A percentile compares a stretch with the other conserved stretches of the same genome.
These are phyloP conservation scores for Monilinia vaccinii-corymbosi DNA, from an alignment of 2,329 filamentous ascomycete species.

Conservation along the genomic window DNA sequence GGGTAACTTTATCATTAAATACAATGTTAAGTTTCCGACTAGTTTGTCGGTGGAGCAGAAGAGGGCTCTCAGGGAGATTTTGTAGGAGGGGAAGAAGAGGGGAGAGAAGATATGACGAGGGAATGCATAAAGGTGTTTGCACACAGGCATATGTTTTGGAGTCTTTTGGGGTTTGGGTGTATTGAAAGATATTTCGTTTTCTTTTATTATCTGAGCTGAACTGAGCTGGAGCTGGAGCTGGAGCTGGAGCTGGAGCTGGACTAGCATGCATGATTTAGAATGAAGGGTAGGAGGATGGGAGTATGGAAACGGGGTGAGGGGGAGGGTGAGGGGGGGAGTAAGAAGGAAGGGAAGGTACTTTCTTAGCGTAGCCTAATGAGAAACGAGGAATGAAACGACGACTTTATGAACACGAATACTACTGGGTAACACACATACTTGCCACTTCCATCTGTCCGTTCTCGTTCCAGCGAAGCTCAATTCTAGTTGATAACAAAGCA, in stretches of 20 bases:
- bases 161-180: neutral
- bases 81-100: conserved; percentile 36
- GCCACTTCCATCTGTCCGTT: neutral
- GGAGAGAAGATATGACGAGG: neutral
- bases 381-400: neutral
- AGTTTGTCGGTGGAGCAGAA: conserved; percentile 72
- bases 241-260: neutral
- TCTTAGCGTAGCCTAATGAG: neutral
- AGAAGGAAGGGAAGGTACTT: neutral
- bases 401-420: neutral
- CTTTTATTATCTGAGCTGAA: neutral
- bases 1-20: conserved; percentile 80
- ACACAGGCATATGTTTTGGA: neutral
- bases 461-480: neutral
- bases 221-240: neutral
- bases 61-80: conserved; percentile 66
- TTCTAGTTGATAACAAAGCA: too few relatives aligned
- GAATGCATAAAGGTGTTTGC: neutral
- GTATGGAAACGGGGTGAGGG: neutral
- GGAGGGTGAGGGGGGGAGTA: neutral
- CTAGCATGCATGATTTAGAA: neutral
- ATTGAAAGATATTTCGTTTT: neutral
- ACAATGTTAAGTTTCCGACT: conserved; percentile 88
- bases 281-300: neutral
- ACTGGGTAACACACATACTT: neutral